A percentile compares a stretch with the other conserved stretches of the same genome.
Conservation (phyloP, 164 flowering plant genomes). For the Umbellularia californica region DNA sequence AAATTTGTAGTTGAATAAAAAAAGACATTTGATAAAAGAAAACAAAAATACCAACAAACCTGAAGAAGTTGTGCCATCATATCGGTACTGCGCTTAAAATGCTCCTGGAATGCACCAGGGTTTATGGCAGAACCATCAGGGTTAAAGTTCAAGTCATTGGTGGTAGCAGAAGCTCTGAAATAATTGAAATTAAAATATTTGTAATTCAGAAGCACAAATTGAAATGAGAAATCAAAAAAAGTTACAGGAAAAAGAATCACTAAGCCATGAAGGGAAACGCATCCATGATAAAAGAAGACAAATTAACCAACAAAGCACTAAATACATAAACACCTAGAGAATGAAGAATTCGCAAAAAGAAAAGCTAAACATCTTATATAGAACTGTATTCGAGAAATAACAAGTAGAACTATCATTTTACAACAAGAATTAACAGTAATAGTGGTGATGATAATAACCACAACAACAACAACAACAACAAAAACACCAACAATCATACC, state of each 20-base stretch:
- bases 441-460: too few species aligned
- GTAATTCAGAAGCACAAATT: background rate
- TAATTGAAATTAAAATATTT: background rate
- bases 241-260: background rate
- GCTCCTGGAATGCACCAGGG: conserved; percentile 87
- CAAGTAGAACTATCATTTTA: too few species aligned
- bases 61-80: conserved; percentile 76
- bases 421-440: too few species aligned
- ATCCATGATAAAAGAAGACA: too few species aligned
- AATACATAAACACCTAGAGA: too few species aligned
- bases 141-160: conserved; percentile 49
- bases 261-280: background rate
- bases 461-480: too few species aligned
- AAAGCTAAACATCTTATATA: too few species aligned
- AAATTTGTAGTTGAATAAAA: background rate
- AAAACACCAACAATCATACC: too few species aligned
- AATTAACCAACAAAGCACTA: too few species aligned
- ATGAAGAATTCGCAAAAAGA: too few species aligned
- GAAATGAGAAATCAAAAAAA: background rate
- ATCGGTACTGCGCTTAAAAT: conserved; percentile 62
- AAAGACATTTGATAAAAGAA: background rate
- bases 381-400: too few species aligned
- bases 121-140: conserved; percentile 95
- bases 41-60: conserved; percentile 31
- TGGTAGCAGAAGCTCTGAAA: conserved; percentile 55